These are phyloP conservation scores for Leccinum aurantiacum DNA, from an alignment of 768 basidiomycete species.

Conservation along the genomic window DNA sequence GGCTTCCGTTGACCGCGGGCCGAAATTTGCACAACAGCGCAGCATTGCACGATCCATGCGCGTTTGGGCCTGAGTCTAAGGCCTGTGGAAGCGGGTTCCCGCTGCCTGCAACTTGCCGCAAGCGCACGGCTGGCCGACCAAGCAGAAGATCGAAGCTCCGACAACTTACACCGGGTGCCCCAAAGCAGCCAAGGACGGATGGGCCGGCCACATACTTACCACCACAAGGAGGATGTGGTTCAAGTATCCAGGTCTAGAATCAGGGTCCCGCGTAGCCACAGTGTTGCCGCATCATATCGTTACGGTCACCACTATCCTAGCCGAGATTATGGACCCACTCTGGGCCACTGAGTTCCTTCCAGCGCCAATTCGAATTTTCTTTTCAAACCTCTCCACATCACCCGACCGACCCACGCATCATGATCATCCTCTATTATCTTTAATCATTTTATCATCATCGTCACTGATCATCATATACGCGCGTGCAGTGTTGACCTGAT, in stretches of 20 bases:
- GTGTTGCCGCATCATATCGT: background rate
- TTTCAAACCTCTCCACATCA: background rate
- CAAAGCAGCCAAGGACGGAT: background rate
- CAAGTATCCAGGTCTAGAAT: background rate
- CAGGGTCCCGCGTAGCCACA: background rate
- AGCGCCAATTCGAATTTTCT: background rate
- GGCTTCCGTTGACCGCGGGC: background rate
- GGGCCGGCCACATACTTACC: background rate
- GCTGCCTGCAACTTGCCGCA: background rate
- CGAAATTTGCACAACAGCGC: background rate
- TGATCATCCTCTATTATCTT: background rate
- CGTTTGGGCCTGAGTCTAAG: background rate
- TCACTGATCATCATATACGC: background rate
- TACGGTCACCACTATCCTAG: background rate
- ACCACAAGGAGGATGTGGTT: background rate
- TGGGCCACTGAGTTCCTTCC: background rate
- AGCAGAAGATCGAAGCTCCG: background rate
- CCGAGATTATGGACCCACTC: background rate
- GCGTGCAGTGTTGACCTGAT: background rate
- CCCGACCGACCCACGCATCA: background rate
- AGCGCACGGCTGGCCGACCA: background rate
- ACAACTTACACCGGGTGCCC: background rate
- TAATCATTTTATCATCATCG: background rate
- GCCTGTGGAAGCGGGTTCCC: background rate
- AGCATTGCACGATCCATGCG: background rate